A percentile compares a stretch with the other conserved stretches of the same genome.
Conservation (phyloP, 2,329 filamentous ascomycete species). For the Cryphonectria nitschkei region DNA sequence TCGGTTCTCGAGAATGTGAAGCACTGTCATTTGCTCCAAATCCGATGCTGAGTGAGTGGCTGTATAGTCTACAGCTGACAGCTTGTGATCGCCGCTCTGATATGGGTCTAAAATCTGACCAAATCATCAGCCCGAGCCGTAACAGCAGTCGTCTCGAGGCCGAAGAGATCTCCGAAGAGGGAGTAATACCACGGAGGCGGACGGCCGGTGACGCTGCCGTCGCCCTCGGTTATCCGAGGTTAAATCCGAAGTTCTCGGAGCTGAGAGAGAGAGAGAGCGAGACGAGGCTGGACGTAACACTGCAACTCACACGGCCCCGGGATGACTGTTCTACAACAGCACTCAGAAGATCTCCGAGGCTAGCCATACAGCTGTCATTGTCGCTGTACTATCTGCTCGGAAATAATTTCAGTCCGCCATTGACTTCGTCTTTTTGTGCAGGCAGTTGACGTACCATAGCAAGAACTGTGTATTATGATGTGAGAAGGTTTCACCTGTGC, state of each 20-base stretch:
- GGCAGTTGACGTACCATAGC: background rate
- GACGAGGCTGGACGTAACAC: background rate
- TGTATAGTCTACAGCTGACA: background rate
- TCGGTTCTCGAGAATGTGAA: background rate
- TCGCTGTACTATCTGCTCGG: background rate
- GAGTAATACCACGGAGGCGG: background rate
- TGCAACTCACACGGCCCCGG: background rate
- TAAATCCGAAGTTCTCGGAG: background rate
- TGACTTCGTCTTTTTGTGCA: background rate
- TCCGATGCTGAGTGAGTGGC: background rate
- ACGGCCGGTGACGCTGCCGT: background rate
- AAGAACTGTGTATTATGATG: background rate
- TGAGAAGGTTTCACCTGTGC: background rate
- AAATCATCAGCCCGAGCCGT: background rate
- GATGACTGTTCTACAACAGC: background rate
- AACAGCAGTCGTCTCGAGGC: background rate
- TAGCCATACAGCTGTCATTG: background rate
- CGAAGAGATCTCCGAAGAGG: background rate
- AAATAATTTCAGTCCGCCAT: background rate
- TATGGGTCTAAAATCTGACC: background rate
- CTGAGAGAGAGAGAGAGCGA: background rate
- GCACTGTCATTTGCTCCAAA: background rate
- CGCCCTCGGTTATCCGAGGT: background rate
- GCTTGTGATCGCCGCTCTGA: background rate
- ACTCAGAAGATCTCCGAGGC: background rate